A percentile compares a stretch with the other conserved stretches of the same genome.
Evolutionary conservation across 129 eudicot species (phyloP).

Genomic region (Pittosporum tobira): DNA sequence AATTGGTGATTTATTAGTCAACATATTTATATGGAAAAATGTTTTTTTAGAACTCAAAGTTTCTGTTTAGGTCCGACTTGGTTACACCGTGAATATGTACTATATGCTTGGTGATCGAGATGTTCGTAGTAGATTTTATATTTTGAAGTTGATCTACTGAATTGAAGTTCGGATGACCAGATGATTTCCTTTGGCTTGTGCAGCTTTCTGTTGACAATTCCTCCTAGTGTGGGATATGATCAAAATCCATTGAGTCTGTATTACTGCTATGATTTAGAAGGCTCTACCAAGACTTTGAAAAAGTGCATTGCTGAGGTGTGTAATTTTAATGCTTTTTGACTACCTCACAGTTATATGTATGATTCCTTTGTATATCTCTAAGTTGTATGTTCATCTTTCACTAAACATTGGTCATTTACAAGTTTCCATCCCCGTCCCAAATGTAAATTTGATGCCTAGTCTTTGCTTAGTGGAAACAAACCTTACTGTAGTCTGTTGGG

Average conservation of each 20-base stretch:
- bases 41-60: not conserved
- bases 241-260: conserved; percentile 91
- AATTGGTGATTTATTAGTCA: conserved; percentile 7
- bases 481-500: not conserved
- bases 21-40: too few species aligned
- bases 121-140: not conserved
- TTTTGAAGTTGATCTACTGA: not conserved
- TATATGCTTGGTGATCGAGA: not conserved
- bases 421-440: not conserved
- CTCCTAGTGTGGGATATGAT: conserved; percentile 92
- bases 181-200: conserved; percentile 13
- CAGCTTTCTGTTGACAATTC: conserved; percentile 83
- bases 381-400: not conserved
- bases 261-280: conserved; percentile 71
- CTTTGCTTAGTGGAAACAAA: not conserved
- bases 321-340: not conserved
- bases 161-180: not conserved
- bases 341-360: not conserved
- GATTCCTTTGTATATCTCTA: not conserved
- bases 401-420: not conserved
- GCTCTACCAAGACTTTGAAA: conserved; percentile 35
- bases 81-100: not conserved
- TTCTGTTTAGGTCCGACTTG: not conserved
- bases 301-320: conserved; percentile 92
- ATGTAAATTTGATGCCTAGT: not conserved